Evolutionary conservation across 352 stramenopile species (phyloP), one percentile per base, ranked within the genome.

Genomic region (Globisporangium ultimum): DNA sequence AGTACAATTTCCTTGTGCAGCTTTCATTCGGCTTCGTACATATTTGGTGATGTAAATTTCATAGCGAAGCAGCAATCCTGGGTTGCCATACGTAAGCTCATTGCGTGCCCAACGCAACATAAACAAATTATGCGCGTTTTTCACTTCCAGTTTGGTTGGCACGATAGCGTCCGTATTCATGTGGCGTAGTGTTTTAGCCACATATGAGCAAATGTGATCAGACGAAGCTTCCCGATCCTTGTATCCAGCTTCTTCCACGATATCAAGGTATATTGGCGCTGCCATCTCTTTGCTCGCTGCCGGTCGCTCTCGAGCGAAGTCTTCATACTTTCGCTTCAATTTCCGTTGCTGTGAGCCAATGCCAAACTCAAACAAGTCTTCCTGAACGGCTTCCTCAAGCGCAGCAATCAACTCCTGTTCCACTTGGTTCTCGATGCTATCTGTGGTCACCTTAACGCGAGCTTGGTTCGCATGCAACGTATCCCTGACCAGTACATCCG

Each of bases 221-320:
- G 71, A 41, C 38, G 51, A 53, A 10, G 65, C 61, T 45, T 73
- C 61, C 2, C 61, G 64, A 15, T 78, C 62, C 52, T 75, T 78
- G 59, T 80, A 88, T 15, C 76, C 58, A 43, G 75, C 66, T 53
- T 90, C 78, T 63, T 90, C 80, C 21, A 90, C 52, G 20, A 88
- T 60, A 48, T 62, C 61, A 8, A 85, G 68, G 53, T 88, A 91
- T 32, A 71, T 48, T 32, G 81, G 81, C 4, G 83, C 62, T 17
- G 65, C 49, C 28, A 72, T 45, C 18, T 49, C 34, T 42, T 60
- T 18, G 15, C 24, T 45, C 7, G 15, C 55, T 10, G 4, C 59
- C 28, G 58, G 48, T 9, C 28, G 28, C 28, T 36, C 28, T 11
- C 7, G 28, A 36, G 28, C 28, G 1, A 36, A 36, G 28, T 36